Conservation (phyloP, 1,284 basidiomycete species). For the Cutaneotrichosporon cyanovorans region DNA sequence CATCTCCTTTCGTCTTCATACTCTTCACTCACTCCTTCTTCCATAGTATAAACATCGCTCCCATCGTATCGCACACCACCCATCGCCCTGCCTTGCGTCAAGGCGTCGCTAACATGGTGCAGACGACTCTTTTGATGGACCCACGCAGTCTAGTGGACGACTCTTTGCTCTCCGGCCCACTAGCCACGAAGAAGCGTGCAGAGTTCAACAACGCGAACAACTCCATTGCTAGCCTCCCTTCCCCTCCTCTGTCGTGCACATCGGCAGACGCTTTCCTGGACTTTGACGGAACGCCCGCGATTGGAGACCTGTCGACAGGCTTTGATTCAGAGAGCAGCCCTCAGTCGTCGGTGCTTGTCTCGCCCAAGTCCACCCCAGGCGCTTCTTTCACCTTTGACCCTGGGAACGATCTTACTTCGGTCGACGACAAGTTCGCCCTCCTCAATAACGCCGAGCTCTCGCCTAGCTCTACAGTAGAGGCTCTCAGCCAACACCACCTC, state of each 20-base stretch:
- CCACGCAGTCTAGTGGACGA: too few relatives aligned
- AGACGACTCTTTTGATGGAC: too few relatives aligned
- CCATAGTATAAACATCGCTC: too few relatives aligned
- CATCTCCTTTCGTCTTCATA: too few relatives aligned
- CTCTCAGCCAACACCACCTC: conserved; percentile 36
- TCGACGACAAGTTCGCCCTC: neutral
- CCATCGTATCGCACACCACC: too few relatives aligned
- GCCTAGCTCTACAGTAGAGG: conserved; percentile 21
- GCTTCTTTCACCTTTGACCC: conserved; percentile 12
- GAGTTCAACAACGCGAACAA: neutral
- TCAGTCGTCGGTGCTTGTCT: conserved; percentile 24
- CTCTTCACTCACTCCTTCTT: too few relatives aligned
- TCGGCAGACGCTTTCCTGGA: conserved; percentile 19
- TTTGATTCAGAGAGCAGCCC: conserved; percentile 19
- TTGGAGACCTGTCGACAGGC: too few relatives aligned
- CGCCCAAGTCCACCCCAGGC: conserved; percentile 20
- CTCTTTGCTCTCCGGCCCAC: too few relatives aligned
- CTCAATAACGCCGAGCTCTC: neutral
- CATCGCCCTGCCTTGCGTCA: too few relatives aligned
- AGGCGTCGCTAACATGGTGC: too few relatives aligned
- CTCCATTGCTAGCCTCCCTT: conserved; percentile 16
- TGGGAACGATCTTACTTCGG: conserved; percentile 2
- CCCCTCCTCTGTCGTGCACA: conserved; percentile 26
- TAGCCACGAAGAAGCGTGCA: too few relatives aligned
- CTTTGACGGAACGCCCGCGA: conserved; percentile 23